Base-by-base conservation (phyloP, 768 basidiomycete species). In the Pleurotus pulmonarius region DNA sequence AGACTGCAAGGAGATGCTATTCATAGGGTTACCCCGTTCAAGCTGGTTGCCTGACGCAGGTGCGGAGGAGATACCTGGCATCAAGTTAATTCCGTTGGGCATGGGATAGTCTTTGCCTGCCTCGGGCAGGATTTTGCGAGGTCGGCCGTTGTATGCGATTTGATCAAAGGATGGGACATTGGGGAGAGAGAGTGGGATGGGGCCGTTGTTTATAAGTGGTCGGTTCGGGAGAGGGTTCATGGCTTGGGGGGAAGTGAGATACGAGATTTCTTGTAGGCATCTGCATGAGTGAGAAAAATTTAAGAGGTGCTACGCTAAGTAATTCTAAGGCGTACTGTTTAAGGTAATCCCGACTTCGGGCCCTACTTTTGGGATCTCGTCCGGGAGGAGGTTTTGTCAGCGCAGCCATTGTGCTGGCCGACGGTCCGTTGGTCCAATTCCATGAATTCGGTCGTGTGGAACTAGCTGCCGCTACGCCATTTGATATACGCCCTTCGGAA, bases 251-350 rank as follows among this genome's bases (percentile, higher is more conserved):
- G 96, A 98, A 1, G 97, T 99, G 54, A 99, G 77, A 72, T 99
- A 99, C 11, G 92, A 92, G 62, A 99, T 91, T 78, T 99, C 97
- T 74, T 98, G 97, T 22, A 99, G 78, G 73, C 97, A 98, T 73
- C 92, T 94, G 60, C 15, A 44, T 16, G 13, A 44, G 20, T 9
- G 5, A 55, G 26, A 49, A 38, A 40, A 56, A 60, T 43, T 43
- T 43, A 46, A 59, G 8, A 70, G 49, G 45, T 57, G 18, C 12
- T 49, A 48, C 41, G 18, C 41, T 24, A 49, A 51, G 53, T 46
- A 53, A 40, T 26, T 26, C 54, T 52, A 18, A 7, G 7, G 79
- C 88, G 66, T 64, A 94, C 87, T 99, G 96, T 73, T 98, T 99
- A 63, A 99, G 81, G 70, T 98, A 99, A 60, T 99, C 97, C 55